Conservation (phyloP, 768 basidiomycete genomes). For the Baorangia bicolor region DNA sequence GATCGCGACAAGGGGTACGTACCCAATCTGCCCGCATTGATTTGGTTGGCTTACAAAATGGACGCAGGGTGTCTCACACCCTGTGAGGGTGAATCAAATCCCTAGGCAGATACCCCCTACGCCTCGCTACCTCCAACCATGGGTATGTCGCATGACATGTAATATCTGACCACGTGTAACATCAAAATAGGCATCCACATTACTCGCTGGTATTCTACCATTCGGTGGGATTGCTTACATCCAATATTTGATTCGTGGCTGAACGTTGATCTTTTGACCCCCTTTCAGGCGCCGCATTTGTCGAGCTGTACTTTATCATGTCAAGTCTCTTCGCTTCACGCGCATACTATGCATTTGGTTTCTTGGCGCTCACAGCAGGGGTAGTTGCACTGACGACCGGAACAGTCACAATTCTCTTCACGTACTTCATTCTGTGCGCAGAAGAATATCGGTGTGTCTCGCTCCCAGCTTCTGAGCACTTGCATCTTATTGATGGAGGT, state of each 20-base stretch:
- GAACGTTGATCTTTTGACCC: neutral
- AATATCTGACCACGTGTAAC: conserved; percentile 5
- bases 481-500: conserved; percentile 2
- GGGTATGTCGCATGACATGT: conserved; percentile 47
- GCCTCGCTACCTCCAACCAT: conserved; percentile 80
- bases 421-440: conserved; percentile 89
- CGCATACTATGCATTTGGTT: conserved; percentile 96
- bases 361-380: conserved; percentile 81
- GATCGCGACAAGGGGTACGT: conserved; percentile 82
- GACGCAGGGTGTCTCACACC: conserved; percentile 66
- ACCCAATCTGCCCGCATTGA: neutral
- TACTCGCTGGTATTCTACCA: conserved; percentile 89
- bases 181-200: conserved; percentile 53
- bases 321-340: conserved; percentile 90
- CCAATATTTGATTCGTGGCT: neutral
- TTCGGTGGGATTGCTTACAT: conserved; percentile 57
- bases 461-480: neutral
- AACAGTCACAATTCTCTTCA: conserved; percentile 85
- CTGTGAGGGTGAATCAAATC: conserved; percentile 88
- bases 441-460: conserved; percentile 82
- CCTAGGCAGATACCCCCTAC: conserved; percentile 93
- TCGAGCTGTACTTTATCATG: conserved; percentile 91
- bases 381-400: conserved; percentile 87
- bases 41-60: conserved; percentile 7
- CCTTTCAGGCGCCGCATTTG: conserved; percentile 82